Base-by-base conservation (phyloP, 257 asterid species). In the Nemophila menziesii region DNA sequence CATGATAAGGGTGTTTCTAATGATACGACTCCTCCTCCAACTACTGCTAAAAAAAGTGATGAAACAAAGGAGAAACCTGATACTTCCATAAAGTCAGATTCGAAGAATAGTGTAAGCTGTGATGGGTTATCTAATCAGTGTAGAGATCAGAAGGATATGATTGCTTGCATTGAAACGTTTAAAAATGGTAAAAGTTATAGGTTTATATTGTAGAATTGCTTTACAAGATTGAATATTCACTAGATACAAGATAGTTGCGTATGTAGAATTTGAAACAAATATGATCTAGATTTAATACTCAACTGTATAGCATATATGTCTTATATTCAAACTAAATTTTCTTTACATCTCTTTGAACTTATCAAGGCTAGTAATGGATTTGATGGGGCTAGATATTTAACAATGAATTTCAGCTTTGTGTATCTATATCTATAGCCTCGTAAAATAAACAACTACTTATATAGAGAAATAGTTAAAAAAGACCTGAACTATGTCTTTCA, bases 101-200 rank as follows among this genome's bases (percentile, higher is more conserved):
- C 11, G 20, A n/a, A 41, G 12, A 18, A 41, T 17, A 9, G n/a
- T 18, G 26, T 10, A 18, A 41, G 26, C 20, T 41, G 46, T 14
- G 23, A 9, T 5, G 26, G 46, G 23, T 18, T 9, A 19, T 11
- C 46, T 6, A 6, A 41, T 41, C 11, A 2, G 15, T 41, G 46
- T 16, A 41, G 46, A 18, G 22, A 41, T 22, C 26, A 3, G 4
- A 41, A 29, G 36, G 36, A 20, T 13, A 16, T 41, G 24, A 2
- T 41, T 41, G 46, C 46, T 8, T 41, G 46, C 22, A 8, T 41
- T 41, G 24, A 41, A 7, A 4, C 3, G 20, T 41, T 41, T 41
- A 22, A 2, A 41, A 41, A 41, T 10, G 46, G 46, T 41, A 41
- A 41, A 41, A 3, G 18, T 5, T 41, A 5, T 9, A 11, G 20